A percentile compares a stretch with the other conserved stretches of the same genome.
phyloP scores from a whole-genome alignment of 495 filamentous ascomycete genomes.

The Amphirosellinia nigrospora region DNA sequence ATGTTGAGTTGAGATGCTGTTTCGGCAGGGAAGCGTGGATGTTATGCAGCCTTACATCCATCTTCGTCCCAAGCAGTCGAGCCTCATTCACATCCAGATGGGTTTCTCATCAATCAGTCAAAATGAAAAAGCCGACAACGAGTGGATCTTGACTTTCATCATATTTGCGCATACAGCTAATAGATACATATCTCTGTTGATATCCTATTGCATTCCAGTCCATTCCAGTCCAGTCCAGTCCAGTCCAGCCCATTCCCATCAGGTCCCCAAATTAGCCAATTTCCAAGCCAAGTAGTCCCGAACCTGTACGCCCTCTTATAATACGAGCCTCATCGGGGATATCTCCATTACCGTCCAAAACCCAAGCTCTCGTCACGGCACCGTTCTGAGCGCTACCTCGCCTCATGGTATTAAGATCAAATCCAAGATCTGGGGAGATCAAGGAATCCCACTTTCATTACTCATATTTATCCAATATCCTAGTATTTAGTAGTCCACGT shows the following conservation, averaged over 20 bases:
- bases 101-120: neutral
- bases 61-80: no score
- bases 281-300: neutral
- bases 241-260: neutral
- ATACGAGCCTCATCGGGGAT: neutral
- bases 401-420: neutral
- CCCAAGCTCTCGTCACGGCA: neutral
- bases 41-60: no score
- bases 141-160: neutral
- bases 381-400: neutral
- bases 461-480: constrained; percentile 2
- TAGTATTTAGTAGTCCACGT: no score
- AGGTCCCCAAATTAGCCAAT: neutral
- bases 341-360: neutral
- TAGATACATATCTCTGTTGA: neutral
- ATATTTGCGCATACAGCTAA: constrained; percentile 7
- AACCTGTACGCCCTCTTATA: neutral
- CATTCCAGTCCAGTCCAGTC: neutral
- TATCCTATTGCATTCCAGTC: neutral
- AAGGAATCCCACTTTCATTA: neutral
- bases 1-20: no score
- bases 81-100: neutral
- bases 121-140: neutral
- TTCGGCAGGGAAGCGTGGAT: no score
- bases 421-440: neutral